Percentiles rank a stretch among this genome's conserved stretches.
Evolutionary conservation across 768 basidiomycete species (phyloP).

Genomic region (Calocera viscosa): DNA sequence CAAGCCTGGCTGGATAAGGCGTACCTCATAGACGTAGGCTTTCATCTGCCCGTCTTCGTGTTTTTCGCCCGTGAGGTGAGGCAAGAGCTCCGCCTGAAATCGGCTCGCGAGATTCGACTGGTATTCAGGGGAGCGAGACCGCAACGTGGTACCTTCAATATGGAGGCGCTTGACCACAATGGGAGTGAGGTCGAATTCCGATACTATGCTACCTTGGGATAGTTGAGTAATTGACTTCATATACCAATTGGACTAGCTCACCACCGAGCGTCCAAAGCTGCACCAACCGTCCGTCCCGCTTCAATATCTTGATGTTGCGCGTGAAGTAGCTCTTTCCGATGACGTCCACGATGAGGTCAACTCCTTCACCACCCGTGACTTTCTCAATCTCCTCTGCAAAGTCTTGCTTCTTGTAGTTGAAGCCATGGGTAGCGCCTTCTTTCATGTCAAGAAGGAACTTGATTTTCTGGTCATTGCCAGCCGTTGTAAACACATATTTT

Average conservation of each 20-base stretch:
- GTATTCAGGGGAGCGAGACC: conserved; percentile 58
- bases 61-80: not conserved
- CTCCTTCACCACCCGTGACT: conserved; percentile 56
- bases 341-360: conserved; percentile 75
- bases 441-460: conserved; percentile 50
- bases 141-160: conserved; percentile 78
- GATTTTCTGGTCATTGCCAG: conserved; percentile 72
- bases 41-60: not conserved
- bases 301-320: conserved; percentile 57
- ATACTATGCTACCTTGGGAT: conserved; percentile 22
- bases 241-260: conserved; percentile 27
- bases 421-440: conserved; percentile 57
- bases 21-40: not conserved
- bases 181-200: conserved; percentile 44
- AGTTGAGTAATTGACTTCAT: not conserved
- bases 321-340: conserved; percentile 64
- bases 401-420: conserved; percentile 76
- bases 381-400: conserved; percentile 63
- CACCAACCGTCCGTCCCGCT: conserved; percentile 62
- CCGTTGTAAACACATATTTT: conserved; percentile 70
- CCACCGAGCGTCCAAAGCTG: conserved; percentile 56
- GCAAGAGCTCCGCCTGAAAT: not conserved
- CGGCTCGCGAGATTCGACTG: conserved; percentile 47
- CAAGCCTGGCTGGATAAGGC: not conserved
- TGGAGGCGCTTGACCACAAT: conserved; percentile 75